phyloP scores from a whole-genome alignment of 192 early-diverging fungal species.

The Diversispora eburnea region DNA sequence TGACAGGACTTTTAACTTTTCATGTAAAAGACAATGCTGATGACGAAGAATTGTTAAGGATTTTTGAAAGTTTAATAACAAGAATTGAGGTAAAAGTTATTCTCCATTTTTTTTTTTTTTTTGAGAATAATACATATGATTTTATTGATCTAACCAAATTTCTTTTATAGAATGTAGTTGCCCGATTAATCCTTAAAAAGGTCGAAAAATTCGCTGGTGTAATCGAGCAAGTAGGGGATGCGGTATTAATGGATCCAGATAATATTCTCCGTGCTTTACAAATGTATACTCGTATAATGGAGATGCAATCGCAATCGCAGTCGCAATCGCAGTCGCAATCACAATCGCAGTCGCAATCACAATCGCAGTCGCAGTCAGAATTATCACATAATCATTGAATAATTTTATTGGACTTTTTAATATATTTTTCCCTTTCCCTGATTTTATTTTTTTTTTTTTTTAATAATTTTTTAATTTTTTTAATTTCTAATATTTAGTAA shows the following conservation, averaged over 20 bases:
- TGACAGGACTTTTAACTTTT: slow-evolving; percentile 32
- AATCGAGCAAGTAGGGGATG: slow-evolving; percentile 55
- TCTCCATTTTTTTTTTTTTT: not conserved
- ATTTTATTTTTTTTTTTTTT: too few relatives aligned
- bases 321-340: too few relatives aligned
- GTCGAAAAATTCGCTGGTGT: slow-evolving; percentile 52
- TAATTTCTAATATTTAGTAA: too few relatives aligned
- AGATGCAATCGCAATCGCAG: not conserved
- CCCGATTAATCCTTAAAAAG: slow-evolving; percentile 55
- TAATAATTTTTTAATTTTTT: too few relatives aligned
- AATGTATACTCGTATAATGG: slow-evolving; percentile 53
- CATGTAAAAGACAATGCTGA: slow-evolving; percentile 45
- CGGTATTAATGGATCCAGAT: slow-evolving; percentile 54
- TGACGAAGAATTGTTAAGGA: slow-evolving; percentile 50
- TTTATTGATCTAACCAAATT: not conserved
- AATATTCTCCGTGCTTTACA: slow-evolving; percentile 62
- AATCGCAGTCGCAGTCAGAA: too few relatives aligned
- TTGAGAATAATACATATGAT: not conserved
- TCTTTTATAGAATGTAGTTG: slow-evolving; percentile 55
- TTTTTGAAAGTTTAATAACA: slow-evolving; percentile 54
- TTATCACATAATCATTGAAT: too few relatives aligned
- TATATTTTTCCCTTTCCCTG: too few relatives aligned
- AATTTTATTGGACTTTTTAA: too few relatives aligned
- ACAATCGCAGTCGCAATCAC: too few relatives aligned
- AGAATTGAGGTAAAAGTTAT: slow-evolving; percentile 52